Evolutionary conservation across 177 flowering plant genomes (phyloP), one percentile per base, ranked within the genome.

Genomic region (Vitis hybrid): DNA sequence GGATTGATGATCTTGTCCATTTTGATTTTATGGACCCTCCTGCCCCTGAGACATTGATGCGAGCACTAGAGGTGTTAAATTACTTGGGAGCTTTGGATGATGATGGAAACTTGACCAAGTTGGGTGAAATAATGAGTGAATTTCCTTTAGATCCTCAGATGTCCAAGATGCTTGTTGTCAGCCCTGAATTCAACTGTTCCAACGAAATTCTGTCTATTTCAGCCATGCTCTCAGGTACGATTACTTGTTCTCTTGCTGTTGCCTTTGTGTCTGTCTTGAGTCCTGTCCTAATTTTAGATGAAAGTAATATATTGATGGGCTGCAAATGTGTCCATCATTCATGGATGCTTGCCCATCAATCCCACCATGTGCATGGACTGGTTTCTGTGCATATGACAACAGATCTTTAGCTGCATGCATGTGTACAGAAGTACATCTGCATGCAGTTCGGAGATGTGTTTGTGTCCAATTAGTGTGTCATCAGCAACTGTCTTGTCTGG

Each of bases 11-110:
- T 74, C 75, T 93, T 50, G 94, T 91, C 50, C 92, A 90, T 79
- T 93, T 93, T 82, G 98, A 93, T 82, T 93, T 91, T 66, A 91
- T 90, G 94, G 97, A 91, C 40, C 94, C 98, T 2, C 98, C 97
- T 75, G 93, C 98, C 13, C 97, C 97, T 1, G 94, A 93, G 83
- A 91, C 97, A 60, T 71, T 91, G 73, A 90, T 91, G 92, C 85
- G 97, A 15, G 94, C 98, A 6, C 73, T 93, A 65, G 92, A 91
- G 80, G 90, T 88, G 2, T 78, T 93, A 79, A 88, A 90, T 78
- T 90, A 90, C 70, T 81, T 93, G 83, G 98, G 97, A 60, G 94
- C 97, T 6, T 70, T 93, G 68, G 97, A 90, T 78, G 94, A 93
- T 75, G 98, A 91, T 1, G 97, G 97, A 1, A 91, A 93, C 76